Conservation (phyloP, 1,139 yeast genomes). For the Magnusiomyces fungicola region DNA sequence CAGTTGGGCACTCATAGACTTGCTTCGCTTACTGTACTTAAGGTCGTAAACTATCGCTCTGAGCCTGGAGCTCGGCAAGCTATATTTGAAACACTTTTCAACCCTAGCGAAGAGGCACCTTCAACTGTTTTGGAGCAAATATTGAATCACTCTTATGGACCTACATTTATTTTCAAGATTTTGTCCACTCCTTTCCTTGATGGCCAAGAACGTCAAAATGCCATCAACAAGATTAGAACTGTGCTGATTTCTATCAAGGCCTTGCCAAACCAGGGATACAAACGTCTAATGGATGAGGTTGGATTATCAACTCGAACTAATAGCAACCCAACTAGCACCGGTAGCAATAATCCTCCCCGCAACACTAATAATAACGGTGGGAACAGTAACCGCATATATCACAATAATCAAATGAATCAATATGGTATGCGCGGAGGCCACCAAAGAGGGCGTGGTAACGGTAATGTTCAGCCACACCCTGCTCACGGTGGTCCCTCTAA, state of each 20-base stretch:
- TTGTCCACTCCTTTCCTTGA: conserved; percentile 34
- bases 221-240: conserved; percentile 53
- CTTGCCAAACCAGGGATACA: conserved; percentile 61
- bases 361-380: neutral
- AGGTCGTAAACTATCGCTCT: conserved; percentile 59
- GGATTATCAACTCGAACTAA: conserved; percentile 42
- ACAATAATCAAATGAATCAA: neutral
- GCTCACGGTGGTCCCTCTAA: neutral
- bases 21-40: conserved; percentile 76
- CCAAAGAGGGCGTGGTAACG: neutral
- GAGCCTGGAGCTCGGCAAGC: conserved; percentile 56
- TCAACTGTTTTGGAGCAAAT: conserved; percentile 43
- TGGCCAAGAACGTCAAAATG: conserved; percentile 47
- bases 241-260: conserved; percentile 54
- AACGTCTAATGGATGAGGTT: conserved; percentile 86
- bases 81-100: conserved; percentile 57
- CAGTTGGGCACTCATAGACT: conserved; percentile 74
- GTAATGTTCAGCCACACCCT: neutral
- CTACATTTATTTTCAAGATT: conserved; percentile 75
- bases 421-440: neutral
- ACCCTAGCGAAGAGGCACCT: conserved; percentile 26
- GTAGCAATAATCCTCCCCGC: conserved; percentile 3
- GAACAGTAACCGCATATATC: neutral
- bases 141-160: conserved; percentile 62
- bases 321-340: no score